phyloP scores from a whole-genome alignment of 2,329 filamentous ascomycete genomes.

The Magnaporthiopsis rhizophila region DNA sequence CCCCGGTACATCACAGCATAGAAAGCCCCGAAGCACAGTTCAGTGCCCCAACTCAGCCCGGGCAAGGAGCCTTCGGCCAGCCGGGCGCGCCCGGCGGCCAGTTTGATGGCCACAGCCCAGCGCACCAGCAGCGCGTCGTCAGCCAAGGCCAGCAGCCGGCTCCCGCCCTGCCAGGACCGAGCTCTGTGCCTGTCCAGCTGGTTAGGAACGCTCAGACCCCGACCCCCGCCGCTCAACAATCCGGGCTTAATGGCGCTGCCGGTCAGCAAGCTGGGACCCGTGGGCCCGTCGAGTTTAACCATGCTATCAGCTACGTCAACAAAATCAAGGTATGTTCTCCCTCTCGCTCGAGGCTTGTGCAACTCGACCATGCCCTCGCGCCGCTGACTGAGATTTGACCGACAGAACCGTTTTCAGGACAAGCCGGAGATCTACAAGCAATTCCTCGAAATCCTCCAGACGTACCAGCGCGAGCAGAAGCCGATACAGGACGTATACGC shows the following conservation, averaged over 20 bases:
- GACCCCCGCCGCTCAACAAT: conserved; percentile 40
- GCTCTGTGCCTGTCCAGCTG: conserved; percentile 4
- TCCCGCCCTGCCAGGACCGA: conserved; percentile 10
- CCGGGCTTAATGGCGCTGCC: conserved; percentile 53
- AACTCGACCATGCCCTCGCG: neutral
- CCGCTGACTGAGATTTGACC: neutral
- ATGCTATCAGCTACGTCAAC: conserved; percentile 98
- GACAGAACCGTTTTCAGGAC: conserved; percentile 87
- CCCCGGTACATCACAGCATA: conserved; percentile 46
- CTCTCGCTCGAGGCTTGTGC: neutral
- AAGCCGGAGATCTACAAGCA: conserved; percentile 99
- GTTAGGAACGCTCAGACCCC: conserved; percentile 48
- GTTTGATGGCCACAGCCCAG: conserved; percentile 22
- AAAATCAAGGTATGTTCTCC: conserved; percentile 80
- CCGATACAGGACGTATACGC: conserved; percentile 98
- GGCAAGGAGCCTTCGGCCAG: conserved; percentile 38
- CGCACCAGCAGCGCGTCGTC: conserved; percentile 19
- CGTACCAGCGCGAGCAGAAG: conserved; percentile 95
- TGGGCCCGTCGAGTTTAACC: conserved; percentile 96
- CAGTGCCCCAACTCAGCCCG: conserved; percentile 47
- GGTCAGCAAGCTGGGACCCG: conserved; percentile 63
- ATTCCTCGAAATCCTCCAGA: conserved; percentile 95
- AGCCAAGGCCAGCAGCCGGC: conserved; percentile 23
- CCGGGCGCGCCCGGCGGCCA: conserved; percentile 20
- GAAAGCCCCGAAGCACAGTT: conserved; percentile 57